Evolutionary conservation across 305 asterid genomes (phyloP).

Genomic region (Fraxinus dipetala): DNA sequence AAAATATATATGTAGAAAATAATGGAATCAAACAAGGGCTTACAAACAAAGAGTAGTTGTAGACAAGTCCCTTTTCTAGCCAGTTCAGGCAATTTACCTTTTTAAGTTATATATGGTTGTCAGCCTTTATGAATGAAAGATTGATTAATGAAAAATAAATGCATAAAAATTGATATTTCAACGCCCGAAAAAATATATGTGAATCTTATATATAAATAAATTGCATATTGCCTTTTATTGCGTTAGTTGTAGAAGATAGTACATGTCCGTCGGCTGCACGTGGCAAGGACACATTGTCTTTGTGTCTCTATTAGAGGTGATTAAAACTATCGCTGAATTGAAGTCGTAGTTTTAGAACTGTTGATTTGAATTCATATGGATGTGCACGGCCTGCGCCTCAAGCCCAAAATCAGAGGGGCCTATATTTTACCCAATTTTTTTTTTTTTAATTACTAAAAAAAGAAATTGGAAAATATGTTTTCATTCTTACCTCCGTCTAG

Average conservation of each 20-base stretch:
- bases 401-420: too few species aligned
- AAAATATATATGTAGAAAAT: too few species aligned
- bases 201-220: not conserved
- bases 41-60: not conserved
- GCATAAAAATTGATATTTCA: not conserved
- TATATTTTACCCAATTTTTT: too few species aligned
- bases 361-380: too few species aligned
- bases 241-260: not conserved
- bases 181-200: not conserved
- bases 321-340: not conserved
- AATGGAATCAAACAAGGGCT: too few species aligned
- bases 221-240: not conserved
- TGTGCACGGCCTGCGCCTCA: too few species aligned
- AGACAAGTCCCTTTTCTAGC: not conserved
- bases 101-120: not conserved
- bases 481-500: too few species aligned
- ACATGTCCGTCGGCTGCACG: not conserved
- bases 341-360: too few species aligned
- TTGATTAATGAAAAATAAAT: not conserved
- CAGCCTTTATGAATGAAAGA: not conserved
- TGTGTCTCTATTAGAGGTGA: not conserved
- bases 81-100: not conserved
- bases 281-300: not conserved
- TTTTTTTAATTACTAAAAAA: too few species aligned
- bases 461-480: too few species aligned